Base-by-base conservation (phyloP, 495 filamentous ascomycete species). In the Penicillium crystallinum region DNA sequence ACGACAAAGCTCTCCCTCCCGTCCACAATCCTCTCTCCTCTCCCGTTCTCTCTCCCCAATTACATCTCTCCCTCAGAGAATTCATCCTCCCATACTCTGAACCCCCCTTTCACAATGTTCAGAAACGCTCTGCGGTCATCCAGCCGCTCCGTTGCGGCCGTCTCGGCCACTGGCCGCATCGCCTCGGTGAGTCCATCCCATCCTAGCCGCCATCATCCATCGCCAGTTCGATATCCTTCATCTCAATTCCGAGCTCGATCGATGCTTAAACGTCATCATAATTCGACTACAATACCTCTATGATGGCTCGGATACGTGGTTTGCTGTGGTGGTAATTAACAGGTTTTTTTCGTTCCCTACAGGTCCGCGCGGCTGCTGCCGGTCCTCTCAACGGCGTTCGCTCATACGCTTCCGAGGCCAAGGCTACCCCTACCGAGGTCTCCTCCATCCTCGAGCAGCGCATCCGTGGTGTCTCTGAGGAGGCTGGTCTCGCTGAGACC, bases 361-460 rank as follows among this genome's bases (percentile, higher is more conserved):
- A 92, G 90, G 82, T 83, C 78, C 90, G 90, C 85, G 86, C 87
- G 78, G 85, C 84, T 81, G 82, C 84, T 78, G 86, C 91, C 74
- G 81, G 82, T 61, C 78, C 80, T 70, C 66, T 86, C 74, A 83
- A 81, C 81, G 78, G 80, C 68, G 76, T 84, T 72, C 88, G 93
- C 74, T 82, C 81, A 73, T 98, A 96, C 79, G 92, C 92, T 67
- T 80, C 82, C 73, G 91, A 95, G 73, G 89, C 90, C 53, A 97
- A 97, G 80, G 91, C 93, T 61, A 76, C 89, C 22, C 93, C 93
- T 61, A 97, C 93, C 60, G 93, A 98, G 80, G 93, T 98, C 59
- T 96, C 95, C 55, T 97, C 93, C 62, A 97, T 98, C 72, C 88
- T 98, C 66, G 93, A 97, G 80, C 91, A 97, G 83, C 81, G 92